Evolutionary conservation across 805 yeast species (phyloP).

Genomic region (Yamadazyma philogaea): DNA sequence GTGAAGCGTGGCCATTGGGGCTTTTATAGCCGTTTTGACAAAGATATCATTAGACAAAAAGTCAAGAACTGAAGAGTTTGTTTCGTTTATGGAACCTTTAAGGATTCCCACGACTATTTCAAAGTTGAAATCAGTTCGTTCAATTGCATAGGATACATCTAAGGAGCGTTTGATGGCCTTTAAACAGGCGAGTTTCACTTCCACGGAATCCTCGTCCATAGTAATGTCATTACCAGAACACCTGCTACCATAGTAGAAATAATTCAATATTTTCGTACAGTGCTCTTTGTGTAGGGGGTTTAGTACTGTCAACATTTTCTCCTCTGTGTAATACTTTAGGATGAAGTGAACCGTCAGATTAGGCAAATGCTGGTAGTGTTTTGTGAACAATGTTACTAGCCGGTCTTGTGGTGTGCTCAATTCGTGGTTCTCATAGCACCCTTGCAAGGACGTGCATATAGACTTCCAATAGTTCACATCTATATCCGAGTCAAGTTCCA

Average conservation of each 20-base stretch:
- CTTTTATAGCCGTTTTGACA: constrained; percentile 12
- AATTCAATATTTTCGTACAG: constrained; percentile 41
- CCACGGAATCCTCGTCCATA: constrained; percentile 5
- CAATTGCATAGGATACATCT: constrained; percentile 28
- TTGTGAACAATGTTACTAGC: constrained; percentile 41
- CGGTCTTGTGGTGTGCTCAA: constrained; percentile 43
- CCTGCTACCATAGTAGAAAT: constrained; percentile 30
- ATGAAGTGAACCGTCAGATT: constrained; percentile 41
- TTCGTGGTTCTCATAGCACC: constrained; percentile 27
- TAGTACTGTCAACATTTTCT: constrained; percentile 53
- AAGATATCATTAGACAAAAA: constrained; percentile 27
- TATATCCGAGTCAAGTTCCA: constrained; percentile 24
- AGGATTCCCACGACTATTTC: constrained; percentile 34
- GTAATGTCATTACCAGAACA: constrained; percentile 12
- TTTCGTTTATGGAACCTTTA: constrained; percentile 24
- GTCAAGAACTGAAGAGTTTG: constrained; percentile 30
- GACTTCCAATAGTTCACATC: constrained; percentile 32
- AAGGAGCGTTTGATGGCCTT: constrained; percentile 36
- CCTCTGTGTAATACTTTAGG: constrained; percentile 45
- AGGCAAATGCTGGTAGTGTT: constrained; percentile 34
- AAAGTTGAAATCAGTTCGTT: constrained; percentile 26
- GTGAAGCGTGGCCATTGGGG: constrained; percentile 6
- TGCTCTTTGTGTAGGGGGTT: constrained; percentile 51
- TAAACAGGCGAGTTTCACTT: constrained; percentile 30
- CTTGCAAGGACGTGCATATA: constrained; percentile 33